These are phyloP conservation scores for Backusella tarrabulga DNA, from an alignment of 192 early-diverging fungal genomes.

Conservation along the genomic window DNA sequence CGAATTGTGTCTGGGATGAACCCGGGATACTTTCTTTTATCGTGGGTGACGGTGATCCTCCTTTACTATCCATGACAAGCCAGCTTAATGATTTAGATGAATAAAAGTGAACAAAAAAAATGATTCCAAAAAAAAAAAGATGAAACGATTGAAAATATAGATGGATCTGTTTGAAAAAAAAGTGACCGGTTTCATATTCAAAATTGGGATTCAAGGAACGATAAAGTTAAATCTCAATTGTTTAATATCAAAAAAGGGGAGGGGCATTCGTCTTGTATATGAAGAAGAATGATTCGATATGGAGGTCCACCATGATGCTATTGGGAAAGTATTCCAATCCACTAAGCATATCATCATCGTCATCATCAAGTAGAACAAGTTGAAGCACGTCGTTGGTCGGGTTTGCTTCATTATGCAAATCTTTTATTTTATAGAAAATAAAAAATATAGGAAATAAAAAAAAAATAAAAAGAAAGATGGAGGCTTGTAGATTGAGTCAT, in stretches of 20 bases:
- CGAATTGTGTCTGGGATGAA: slow-evolving; percentile 5
- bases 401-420: no score
- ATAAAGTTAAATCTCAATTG: background rate
- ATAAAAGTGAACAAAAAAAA: background rate
- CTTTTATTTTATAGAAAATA: no score
- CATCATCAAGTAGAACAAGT: no score
- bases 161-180: background rate
- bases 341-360: no score
- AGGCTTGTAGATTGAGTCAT: no score
- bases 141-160: background rate
- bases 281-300: no score
- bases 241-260: background rate
- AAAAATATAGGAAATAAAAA: no score
- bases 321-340: no score
- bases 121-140: background rate
- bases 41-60: background rate
- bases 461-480: no score
- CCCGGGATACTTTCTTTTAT: background rate
- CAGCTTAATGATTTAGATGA: background rate
- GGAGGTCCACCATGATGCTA: no score
- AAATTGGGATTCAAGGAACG: background rate
- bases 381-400: no score
- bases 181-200: background rate
- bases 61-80: slow-evolving; percentile 10
- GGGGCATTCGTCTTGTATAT: background rate